phyloP scores from a whole-genome alignment of 148 eudicot species.

The Rhododendron henanense region DNA sequence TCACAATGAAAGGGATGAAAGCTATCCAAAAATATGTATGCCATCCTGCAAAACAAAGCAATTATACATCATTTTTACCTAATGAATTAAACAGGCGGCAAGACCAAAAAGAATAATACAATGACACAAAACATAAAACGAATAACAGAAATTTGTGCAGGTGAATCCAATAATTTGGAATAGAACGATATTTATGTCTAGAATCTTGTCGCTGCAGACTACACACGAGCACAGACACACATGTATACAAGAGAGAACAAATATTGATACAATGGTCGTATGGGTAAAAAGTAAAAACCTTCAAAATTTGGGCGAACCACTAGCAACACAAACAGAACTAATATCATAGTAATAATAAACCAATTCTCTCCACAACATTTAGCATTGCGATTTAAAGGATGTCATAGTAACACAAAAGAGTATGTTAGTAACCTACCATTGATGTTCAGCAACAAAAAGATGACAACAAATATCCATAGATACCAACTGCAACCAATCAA shows the following conservation, averaged over 20 bases:
- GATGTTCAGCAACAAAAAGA: conserved; percentile 86
- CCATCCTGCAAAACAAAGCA: conserved; percentile 59
- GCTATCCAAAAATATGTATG: conserved; percentile 98
- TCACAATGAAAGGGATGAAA: conserved; percentile 55
- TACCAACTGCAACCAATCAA: conserved; percentile 79
- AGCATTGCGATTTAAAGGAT: neutral
- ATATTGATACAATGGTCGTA: neutral
- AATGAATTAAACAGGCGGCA: neutral
- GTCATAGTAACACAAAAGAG: no score
- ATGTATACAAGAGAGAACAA: neutral
- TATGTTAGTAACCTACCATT: conserved; percentile 43
- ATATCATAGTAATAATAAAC: neutral
- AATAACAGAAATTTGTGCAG: neutral
- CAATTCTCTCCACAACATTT: neutral
- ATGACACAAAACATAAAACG: neutral
- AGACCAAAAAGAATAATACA: conserved; percentile 1
- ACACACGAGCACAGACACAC: neutral
- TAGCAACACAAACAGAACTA: neutral
- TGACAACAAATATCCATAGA: conserved; percentile 80
- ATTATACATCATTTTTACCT: neutral
- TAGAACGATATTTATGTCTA: neutral
- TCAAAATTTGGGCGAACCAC: neutral
- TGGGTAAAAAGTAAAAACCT: neutral
- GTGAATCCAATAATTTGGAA: neutral
- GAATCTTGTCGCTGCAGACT: neutral